Base-by-base conservation (phyloP, 768 basidiomycete species). In the Lentinula guzmanii region DNA sequence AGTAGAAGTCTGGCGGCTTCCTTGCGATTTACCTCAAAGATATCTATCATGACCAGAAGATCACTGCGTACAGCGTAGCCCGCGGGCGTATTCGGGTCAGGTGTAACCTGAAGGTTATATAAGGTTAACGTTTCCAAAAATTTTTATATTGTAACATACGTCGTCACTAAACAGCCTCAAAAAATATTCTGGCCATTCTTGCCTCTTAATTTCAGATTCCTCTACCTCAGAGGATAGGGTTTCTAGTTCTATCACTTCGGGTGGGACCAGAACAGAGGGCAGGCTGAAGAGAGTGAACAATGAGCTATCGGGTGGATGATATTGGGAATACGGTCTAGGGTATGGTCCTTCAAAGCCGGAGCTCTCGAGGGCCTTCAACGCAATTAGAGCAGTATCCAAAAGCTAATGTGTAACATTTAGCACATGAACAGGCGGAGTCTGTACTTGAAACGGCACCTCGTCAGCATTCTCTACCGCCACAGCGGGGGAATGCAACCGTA, bases 11-110 rank as follows among this genome's bases (percentile, higher is more conserved):
- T 80, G 1, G 97, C 95, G 65, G 89, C 91, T 68, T 99, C 97
- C 71, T 96, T 97, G 59, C 97, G 85, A 72, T 99, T 98, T 54
- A 97, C 84, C 71, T 98, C 96, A 68, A 92, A 98, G 15, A 98
- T 89, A 61, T 93, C 85, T 45, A 97, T 73, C 18, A 88, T 82
- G 69, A 98, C 95, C 6, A 85, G 74, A 9, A 97, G 72, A 24
- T 86, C 79, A 10, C 87, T 82, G 28, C 90, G 89, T 5, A 97
- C 80, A 31, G 88, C 78, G 72, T 94, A 96, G 3, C 95, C 95
- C 8, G 84, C 75, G 0, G 90, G 83, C 3, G 86, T 89, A 52
- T 80, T 80, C 3, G 88, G 84, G 61, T 91, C 82, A 1, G 92
- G 92, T 1, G 91, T 89, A 21, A 91, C 75, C 93, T 95, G 65